These are phyloP conservation scores for Fagopyrum tataricum DNA, from an alignment of 148 eudicot genomes.

Conservation along the genomic window DNA sequence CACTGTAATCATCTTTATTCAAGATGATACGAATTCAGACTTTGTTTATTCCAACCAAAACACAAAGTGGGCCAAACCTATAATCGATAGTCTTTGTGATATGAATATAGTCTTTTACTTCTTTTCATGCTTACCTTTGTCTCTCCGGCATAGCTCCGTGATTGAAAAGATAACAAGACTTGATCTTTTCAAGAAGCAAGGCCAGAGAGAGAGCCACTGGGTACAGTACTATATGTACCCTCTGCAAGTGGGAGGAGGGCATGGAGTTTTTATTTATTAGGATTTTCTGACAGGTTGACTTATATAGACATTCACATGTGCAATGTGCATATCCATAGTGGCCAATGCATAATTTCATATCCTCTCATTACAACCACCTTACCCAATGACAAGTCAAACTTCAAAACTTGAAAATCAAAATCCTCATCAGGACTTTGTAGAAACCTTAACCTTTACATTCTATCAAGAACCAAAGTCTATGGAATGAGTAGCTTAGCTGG, in stretches of 20 bases:
- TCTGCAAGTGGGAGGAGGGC: conserved; percentile 5
- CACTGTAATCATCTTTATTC: background rate
- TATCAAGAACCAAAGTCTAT: background rate
- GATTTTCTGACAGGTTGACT: conserved; percentile 10
- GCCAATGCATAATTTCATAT: background rate
- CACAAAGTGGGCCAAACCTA: background rate
- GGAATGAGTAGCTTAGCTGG: background rate
- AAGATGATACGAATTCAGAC: background rate
- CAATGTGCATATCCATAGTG: conserved; percentile 1
- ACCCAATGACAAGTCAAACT: background rate
- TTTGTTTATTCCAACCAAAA: conserved; percentile 2
- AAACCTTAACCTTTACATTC: background rate
- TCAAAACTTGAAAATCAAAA: background rate
- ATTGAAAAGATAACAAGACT: too few relatives aligned
- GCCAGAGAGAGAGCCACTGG: background rate
- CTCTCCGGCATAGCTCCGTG: background rate
- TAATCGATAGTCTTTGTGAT: background rate
- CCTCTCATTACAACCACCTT: conserved; percentile 11
- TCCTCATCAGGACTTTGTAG: background rate
- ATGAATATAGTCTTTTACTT: conserved; percentile 7
- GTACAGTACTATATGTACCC: conserved; percentile 8
- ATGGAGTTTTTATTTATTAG: background rate
- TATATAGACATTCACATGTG: background rate
- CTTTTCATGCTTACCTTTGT: conserved; percentile 11
- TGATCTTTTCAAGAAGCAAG: background rate